Evolutionary conservation across 495 filamentous ascomycete species (phyloP), one percentile per base, ranked within the genome.

Genomic region (Penicillium roqueforti): DNA sequence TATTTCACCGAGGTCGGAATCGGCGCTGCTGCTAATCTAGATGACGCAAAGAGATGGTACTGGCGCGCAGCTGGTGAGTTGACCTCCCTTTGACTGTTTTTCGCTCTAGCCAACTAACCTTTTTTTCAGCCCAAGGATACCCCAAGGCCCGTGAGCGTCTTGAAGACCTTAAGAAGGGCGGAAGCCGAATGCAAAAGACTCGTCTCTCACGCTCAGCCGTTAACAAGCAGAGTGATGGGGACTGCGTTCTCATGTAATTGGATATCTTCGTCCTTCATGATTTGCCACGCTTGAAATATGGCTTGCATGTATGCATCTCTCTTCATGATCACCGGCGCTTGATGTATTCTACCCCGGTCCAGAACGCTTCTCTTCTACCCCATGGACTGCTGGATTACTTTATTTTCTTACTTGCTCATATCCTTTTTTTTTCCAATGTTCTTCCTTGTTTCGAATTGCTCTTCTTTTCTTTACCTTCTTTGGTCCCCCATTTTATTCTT

Each of bases 31-130:
- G 82, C 87, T 4, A 91, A 91, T 66, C 54, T 96, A 57, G 93
- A 98, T 61, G 93, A 96, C 73, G 93, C 92, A 18, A 96, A 96
- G 76, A 81, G 90, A 61, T 98, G 93, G 93, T 98, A 98, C 74
- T 96, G 91, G 82, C 82, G 92, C 71, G 91, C 93, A 75, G 93
- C 93, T 72, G 87, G 93, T 97, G 73, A 84, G 92, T 87, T 37
- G 54, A 51, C 16, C 32, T 32, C 18, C 53, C 8, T 42, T 28
- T 13, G 23, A 36, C 42, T 53, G 45, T 28, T 49, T 16, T 41
- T 47, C 45, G 62, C 56, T 68, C 55, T 44, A 14, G 9, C 0
- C 3, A 14, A 28, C 25, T 50, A n/a, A 61, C 36, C 8, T 13
- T 53, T 23, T 34, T 14, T 53, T 7, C 29, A 97, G 93, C 91